Base-by-base conservation (phyloP, 75 land plant genomes). In the Selaginella tamariscina region DNA sequence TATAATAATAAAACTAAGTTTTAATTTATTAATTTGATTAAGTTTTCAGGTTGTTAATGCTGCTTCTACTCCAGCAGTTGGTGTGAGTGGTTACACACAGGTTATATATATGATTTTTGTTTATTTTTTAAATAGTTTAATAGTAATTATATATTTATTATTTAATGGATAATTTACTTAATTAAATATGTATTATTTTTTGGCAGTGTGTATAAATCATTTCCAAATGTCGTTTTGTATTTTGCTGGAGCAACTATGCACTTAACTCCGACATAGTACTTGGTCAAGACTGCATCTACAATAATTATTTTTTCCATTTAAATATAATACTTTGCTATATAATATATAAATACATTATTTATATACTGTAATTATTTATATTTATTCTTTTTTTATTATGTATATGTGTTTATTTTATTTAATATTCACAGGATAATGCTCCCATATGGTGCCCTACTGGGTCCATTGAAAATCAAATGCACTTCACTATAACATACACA, bases 211-310 rank as follows among this genome's bases (percentile, higher is more conserved):
- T 21, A 59, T 59, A 59, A 59, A n/a, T 21, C 8, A 9, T 59
- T 59, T 59, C 62, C 62, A 59, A 21, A 59, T n/a, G 27, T 59
- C 8, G 26, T 59, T 21, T 59, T 59, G 26, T 59, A 59, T n/a
- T 59, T 59, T n/a, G 62, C 8, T 2, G 62, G 62, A 2, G 62
- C 62, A n/a, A 9, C 62, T 8, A 59, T 59, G 62, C 5, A 5
- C 8, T 21, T 59, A n/a, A 59, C 62, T 9, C 62, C 62, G 23
- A 5, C 62, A n/a, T 8, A 59, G 26, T 59, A 59, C n/a, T 21
- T 59, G 27, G 23, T 59, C 8, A 21, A n/a, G 8, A 8, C 8
- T 9, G 27, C 26, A 8, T 59, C 62, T 59, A 23, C 62, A 23
- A 23, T 59, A 59, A n/a, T n/a, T n/a, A n/a, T n/a, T n/a, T n/a